phyloP scores from a whole-genome alignment of 495 filamentous ascomycete genomes.

The Glutinoglossum americanum region DNA sequence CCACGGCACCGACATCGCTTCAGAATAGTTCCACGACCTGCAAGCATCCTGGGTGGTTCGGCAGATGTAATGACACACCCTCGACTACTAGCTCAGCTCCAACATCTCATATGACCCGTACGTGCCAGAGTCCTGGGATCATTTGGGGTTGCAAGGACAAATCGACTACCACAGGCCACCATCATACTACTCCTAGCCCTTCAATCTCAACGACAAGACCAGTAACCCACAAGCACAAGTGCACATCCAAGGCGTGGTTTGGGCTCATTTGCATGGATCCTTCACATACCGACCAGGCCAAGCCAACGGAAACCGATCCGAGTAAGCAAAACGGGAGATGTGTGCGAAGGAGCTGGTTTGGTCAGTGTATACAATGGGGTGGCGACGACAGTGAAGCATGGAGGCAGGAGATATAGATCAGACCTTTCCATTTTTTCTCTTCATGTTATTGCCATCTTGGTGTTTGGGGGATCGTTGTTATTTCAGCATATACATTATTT shows the following conservation, averaged over 20 bases:
- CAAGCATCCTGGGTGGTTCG: slow-evolving; percentile 31
- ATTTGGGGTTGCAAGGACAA: too few species aligned
- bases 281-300: slow-evolving; percentile 6
- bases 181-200: slow-evolving; percentile 16
- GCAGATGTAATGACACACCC: slow-evolving; percentile 9
- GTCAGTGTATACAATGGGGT: slow-evolving; percentile 22
- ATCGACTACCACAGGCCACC: neutral
- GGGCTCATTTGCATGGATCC: slow-evolving; percentile 11
- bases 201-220: slow-evolving; percentile 15
- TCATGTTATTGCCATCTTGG: neutral
- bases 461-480: neutral
- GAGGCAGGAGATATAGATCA: slow-evolving; percentile 2
- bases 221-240: slow-evolving; percentile 9
- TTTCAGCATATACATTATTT: neutral
- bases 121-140: too few species aligned
- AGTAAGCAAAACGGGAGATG: slow-evolving; percentile 8
- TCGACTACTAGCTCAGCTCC: too few species aligned
- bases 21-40: slow-evolving; percentile 14
- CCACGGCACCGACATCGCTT: slow-evolving; percentile 16
- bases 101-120: too few species aligned
- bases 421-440: neutral
- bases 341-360: slow-evolving; percentile 20
- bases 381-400: neutral
- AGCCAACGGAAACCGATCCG: slow-evolving; percentile 4
- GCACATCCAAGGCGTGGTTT: slow-evolving; percentile 12